A percentile compares a stretch with the other conserved stretches of the same genome.
Evolutionary conservation across 371 early-diverging fungal genomes (phyloP).

Genomic region (Haplosporangium sp.): DNA sequence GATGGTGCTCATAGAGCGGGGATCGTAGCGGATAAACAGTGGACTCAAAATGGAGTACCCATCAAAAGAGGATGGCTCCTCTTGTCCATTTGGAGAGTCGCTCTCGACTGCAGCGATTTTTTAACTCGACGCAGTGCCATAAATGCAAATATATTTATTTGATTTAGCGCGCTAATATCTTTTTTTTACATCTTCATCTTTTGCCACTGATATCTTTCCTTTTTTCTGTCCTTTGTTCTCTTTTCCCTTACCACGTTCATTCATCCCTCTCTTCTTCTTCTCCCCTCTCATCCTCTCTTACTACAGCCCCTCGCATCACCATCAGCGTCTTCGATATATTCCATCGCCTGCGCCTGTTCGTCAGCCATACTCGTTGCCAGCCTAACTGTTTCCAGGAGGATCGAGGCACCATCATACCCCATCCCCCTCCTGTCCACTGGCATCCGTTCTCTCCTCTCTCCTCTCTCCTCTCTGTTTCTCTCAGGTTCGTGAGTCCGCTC

Average conservation of each 20-base stretch:
- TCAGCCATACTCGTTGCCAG: not conserved
- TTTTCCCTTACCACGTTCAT: not conserved
- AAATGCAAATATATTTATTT: no score
- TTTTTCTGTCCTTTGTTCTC: not conserved
- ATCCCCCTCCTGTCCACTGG: not conserved
- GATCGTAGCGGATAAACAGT: no score
- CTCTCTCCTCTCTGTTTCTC: not conserved
- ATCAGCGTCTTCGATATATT: not conserved
- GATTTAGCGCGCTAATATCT: not conserved
- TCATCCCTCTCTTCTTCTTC: not conserved
- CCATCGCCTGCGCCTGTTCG: not conserved
- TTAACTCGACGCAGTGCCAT: no score
- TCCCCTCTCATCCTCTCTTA: not conserved
- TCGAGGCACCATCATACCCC: not conserved
- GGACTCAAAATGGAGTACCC: no score
- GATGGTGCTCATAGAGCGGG: no score
- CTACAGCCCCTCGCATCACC: not conserved
- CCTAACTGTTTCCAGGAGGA: no score
- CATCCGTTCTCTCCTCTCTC: slow-evolving; percentile 3
- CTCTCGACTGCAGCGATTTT: no score
- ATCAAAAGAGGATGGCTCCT: no score
- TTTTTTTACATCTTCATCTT: not conserved
- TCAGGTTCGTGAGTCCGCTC: not conserved
- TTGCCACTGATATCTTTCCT: not conserved
- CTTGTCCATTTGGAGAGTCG: no score